phyloP scores from a whole-genome alignment of 345 rosid genomes.

The Brassica juncea region DNA sequence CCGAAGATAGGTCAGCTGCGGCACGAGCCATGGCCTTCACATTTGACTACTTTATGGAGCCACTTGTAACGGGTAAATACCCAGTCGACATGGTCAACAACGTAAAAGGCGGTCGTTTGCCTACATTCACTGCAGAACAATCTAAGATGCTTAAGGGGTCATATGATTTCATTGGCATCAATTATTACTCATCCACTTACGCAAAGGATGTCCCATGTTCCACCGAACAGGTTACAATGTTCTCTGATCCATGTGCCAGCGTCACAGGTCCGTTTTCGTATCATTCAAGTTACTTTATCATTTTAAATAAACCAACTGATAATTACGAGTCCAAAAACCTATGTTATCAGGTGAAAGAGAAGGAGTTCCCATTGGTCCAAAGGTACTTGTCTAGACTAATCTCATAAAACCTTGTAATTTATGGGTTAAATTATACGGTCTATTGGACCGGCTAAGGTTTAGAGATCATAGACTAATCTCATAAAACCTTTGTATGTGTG shows the following conservation, averaged over 20 bases:
- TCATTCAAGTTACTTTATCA: background rate
- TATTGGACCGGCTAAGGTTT: background rate
- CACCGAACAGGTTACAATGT: background rate
- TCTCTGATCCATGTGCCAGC: background rate
- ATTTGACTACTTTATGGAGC: background rate
- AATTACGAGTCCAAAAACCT: background rate
- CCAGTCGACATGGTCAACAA: background rate
- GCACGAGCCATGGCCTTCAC: background rate
- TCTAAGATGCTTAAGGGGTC: background rate
- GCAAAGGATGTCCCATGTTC: background rate
- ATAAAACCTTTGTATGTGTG: background rate
- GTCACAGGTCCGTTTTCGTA: background rate
- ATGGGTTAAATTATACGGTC: background rate
- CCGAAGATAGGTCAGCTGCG: background rate
- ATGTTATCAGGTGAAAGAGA: background rate
- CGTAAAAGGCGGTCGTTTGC: background rate
- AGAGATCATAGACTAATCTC: background rate
- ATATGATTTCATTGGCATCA: background rate
- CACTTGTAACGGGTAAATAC: background rate
- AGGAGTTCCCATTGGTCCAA: background rate
- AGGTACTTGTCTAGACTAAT: background rate
- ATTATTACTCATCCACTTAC: background rate
- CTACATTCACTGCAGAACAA: background rate
- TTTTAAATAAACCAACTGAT: background rate
- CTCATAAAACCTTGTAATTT: background rate